These are phyloP conservation scores for Metarhizium robertsii DNA, from an alignment of 2,329 filamentous ascomycete genomes.

Conservation along the genomic window DNA sequence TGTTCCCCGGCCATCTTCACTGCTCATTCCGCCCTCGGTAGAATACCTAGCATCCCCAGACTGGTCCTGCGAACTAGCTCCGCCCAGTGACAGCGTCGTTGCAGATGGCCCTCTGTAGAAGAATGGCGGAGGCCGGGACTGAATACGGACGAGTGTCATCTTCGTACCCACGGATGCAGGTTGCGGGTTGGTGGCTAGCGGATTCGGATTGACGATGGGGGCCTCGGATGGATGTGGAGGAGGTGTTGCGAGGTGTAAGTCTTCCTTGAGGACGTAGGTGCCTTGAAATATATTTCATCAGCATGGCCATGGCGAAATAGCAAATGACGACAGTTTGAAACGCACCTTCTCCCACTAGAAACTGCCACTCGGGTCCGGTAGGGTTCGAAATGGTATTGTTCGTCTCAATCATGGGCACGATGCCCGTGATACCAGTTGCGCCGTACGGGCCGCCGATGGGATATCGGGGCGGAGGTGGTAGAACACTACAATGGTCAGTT, in stretches of 20 bases:
- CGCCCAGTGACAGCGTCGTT: constrained; percentile 35
- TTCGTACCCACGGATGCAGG: constrained; percentile 82
- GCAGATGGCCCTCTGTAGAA: constrained; percentile 46
- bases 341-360: constrained; percentile 85
- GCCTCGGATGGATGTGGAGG: constrained; percentile 93
- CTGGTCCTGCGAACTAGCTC: constrained; percentile 38
- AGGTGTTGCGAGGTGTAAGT: constrained; percentile 84
- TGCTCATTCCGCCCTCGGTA: constrained; percentile 48
- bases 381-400: constrained; percentile 82
- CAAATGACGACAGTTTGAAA: background rate
- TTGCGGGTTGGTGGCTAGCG: constrained; percentile 73
- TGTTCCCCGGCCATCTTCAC: constrained; percentile 44
- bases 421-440: constrained; percentile 56
- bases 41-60: constrained; percentile 52
- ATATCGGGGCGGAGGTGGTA: constrained; percentile 82
- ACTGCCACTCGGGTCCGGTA: constrained; percentile 73
- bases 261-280: constrained; percentile 83
- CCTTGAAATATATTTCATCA: constrained; percentile 39
- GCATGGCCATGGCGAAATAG: background rate
- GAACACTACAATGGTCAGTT: constrained; percentile 45
- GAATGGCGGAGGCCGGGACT: constrained; percentile 48
- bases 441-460: constrained; percentile 64
- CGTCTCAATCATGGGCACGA: constrained; percentile 77
- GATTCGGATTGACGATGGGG: constrained; percentile 79
- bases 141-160: constrained; percentile 66